A percentile compares a stretch with the other conserved stretches of the same genome.
Evolutionary conservation across 2,329 filamentous ascomycete genomes (phyloP).

Genomic region (Huntiella savannae): DNA sequence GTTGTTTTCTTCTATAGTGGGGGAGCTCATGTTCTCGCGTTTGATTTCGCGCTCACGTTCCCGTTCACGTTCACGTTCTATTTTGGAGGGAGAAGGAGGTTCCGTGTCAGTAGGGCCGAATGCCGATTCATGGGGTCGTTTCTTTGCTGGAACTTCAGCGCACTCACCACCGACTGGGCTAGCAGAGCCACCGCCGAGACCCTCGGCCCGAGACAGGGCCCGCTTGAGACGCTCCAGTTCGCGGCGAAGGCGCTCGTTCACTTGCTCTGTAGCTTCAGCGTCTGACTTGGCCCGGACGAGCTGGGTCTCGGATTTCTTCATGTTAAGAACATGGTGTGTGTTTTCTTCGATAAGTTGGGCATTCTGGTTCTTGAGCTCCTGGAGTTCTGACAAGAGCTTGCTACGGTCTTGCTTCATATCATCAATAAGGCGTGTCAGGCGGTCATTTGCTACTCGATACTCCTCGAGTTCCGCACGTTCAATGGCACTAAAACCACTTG

Average conservation of each 20-base stretch:
- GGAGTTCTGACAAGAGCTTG: slow-evolving; percentile 68
- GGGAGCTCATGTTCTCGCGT: slow-evolving; percentile 24
- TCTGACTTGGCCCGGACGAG: slow-evolving; percentile 81
- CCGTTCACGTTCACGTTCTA: slow-evolving; percentile 12
- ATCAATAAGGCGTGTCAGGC: slow-evolving; percentile 53
- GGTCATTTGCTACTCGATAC: slow-evolving; percentile 65
- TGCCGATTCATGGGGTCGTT: slow-evolving; percentile 13
- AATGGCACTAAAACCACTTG: slow-evolving; percentile 45
- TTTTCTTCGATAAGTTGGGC: slow-evolving; percentile 94
- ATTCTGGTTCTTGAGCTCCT: slow-evolving; percentile 92
- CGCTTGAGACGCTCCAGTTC: slow-evolving; percentile 90
- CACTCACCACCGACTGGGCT: slow-evolving; percentile 13
- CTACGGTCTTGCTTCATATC: slow-evolving; percentile 67
- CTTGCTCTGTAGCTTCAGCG: slow-evolving; percentile 71
- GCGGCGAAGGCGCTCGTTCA: slow-evolving; percentile 62
- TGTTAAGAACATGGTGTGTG: slow-evolving; percentile 81
- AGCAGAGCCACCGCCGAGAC: slow-evolving; percentile 19
- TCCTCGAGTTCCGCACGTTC: slow-evolving; percentile 89
- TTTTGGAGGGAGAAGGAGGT: slow-evolving; percentile 8
- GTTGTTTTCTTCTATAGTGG: slow-evolving; percentile 13
- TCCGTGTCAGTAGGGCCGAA: slow-evolving; percentile 13
- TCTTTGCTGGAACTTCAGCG: slow-evolving; percentile 7
- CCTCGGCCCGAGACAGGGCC: slow-evolving; percentile 47
- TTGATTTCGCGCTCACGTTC: slow-evolving; percentile 2
- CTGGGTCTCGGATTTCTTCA: slow-evolving; percentile 97